phyloP scores from a whole-genome alignment of 2,329 filamentous ascomycete genomes.

The Cladosporium sp. region DNA sequence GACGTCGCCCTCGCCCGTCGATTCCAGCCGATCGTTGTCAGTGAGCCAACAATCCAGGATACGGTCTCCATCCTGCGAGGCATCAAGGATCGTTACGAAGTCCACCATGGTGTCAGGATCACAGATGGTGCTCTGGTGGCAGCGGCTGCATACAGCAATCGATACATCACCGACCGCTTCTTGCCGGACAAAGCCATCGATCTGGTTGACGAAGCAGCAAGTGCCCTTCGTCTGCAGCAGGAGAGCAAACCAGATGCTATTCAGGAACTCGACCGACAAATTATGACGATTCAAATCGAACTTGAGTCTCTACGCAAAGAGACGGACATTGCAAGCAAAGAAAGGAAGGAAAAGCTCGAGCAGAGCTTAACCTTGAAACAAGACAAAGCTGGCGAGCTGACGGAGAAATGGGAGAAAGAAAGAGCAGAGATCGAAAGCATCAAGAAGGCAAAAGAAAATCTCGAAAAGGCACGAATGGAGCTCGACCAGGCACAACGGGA shows the following conservation, averaged over 20 bases:
- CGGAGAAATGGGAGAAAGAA: constrained; percentile 85
- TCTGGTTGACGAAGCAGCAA: constrained; percentile 91
- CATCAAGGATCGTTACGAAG: constrained; percentile 96
- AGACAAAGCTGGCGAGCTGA: constrained; percentile 69
- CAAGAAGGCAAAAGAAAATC: constrained; percentile 80
- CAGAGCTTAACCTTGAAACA: constrained; percentile 69
- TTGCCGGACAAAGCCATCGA: constrained; percentile 97
- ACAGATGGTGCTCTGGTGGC: constrained; percentile 89
- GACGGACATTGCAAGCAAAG: constrained; percentile 81
- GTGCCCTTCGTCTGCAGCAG: constrained; percentile 82
- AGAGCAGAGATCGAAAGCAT: constrained; percentile 77
- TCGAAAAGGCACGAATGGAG: constrained; percentile 79
- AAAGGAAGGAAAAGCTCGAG: constrained; percentile 82
- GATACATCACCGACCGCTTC: constrained; percentile 95
- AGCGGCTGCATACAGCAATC: constrained; percentile 85
- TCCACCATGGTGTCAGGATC: constrained; percentile 93
- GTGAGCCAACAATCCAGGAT: constrained; percentile 83
- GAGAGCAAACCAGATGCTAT: constrained; percentile 97
- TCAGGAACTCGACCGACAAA: constrained; percentile 84
- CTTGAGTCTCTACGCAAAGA: constrained; percentile 92
- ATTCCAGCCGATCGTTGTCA: constrained; percentile 93
- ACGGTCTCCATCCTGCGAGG: constrained; percentile 93
- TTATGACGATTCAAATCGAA: constrained; percentile 97
- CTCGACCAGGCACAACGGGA: constrained; percentile 82
- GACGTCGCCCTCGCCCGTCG: constrained; percentile 87